Evolutionary conservation across 495 filamentous ascomycete genomes (phyloP).

Genomic region (Cryomyces minteri): DNA sequence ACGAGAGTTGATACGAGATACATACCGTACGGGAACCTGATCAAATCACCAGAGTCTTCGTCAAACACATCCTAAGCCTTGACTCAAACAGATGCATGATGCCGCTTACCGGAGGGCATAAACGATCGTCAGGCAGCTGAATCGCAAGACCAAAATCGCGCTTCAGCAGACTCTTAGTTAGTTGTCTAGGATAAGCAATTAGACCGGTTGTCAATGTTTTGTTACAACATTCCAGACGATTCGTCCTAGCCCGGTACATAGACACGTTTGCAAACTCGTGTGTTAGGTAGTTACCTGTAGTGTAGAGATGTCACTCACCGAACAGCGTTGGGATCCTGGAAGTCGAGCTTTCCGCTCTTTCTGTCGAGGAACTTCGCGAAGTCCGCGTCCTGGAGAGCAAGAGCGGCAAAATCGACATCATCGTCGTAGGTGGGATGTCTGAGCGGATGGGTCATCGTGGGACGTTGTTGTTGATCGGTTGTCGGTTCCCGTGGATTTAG

Average conservation of each 20-base stretch:
- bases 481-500: too few relatives aligned
- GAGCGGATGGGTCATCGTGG: background rate
- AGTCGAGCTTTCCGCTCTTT: slow-evolving; percentile 52
- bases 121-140: slow-evolving; percentile 51
- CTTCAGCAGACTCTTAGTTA: slow-evolving; percentile 64
- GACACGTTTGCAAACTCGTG: background rate
- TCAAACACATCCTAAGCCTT: background rate
- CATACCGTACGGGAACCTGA: slow-evolving; percentile 12
- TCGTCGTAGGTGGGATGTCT: slow-evolving; percentile 28
- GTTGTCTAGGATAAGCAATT: slow-evolving; percentile 28
- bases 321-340: slow-evolving; percentile 58
- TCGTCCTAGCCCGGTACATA: background rate
- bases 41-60: background rate
- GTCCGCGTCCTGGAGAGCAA: slow-evolving; percentile 36
- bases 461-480: background rate
- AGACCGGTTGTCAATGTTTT: too few relatives aligned
- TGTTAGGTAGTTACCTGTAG: background rate
- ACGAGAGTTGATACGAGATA: background rate
- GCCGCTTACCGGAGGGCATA: slow-evolving; percentile 68
- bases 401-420: slow-evolving; percentile 40
- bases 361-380: slow-evolving; percentile 31
- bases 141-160: slow-evolving; percentile 57
- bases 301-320: slow-evolving; percentile 25
- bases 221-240: background rate
- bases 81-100: background rate